Conservation (phyloP, 2,329 filamentous ascomycete genomes). For the Blastomyces parvus region DNA sequence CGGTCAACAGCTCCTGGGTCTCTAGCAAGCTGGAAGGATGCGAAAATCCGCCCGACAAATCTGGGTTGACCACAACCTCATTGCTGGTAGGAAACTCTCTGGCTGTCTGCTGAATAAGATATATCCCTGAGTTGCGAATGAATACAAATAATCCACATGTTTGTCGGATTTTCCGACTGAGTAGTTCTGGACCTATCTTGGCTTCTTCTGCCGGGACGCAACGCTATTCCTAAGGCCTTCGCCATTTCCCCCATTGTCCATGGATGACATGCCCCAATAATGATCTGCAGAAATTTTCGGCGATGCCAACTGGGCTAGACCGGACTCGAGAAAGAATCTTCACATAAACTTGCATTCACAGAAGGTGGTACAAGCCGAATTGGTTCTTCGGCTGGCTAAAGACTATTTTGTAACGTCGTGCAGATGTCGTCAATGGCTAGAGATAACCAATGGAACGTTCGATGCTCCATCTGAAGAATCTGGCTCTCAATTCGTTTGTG, state of each 20-base stretch:
- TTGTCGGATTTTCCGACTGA: conserved; percentile 12
- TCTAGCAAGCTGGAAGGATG: not conserved
- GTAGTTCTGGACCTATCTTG: conserved; percentile 1
- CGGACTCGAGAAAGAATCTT: conserved; percentile 17
- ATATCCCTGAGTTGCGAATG: conserved; percentile 18
- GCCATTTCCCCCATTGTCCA: conserved; percentile 21
- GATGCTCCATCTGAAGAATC: conserved; percentile 16
- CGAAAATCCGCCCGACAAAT: too few species aligned
- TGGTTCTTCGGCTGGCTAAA: conserved; percentile 7
- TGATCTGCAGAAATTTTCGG: conserved; percentile 17
- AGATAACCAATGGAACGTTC: conserved; percentile 25
- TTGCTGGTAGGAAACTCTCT: conserved; percentile 20
- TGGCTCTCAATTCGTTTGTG: not conserved
- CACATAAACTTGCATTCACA: conserved; percentile 24
- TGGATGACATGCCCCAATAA: conserved; percentile 21
- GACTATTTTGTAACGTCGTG: conserved; percentile 3
- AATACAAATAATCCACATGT: conserved; percentile 22
- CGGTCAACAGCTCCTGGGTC: not conserved
- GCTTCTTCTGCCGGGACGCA: conserved; percentile 6
- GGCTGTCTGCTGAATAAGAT: conserved; percentile 25
- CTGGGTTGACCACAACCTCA: not conserved
- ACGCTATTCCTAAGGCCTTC: conserved; percentile 16
- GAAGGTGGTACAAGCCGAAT: conserved; percentile 17
- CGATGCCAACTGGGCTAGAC: not conserved
- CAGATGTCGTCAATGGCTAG: conserved; percentile 19